Conservation (phyloP, 2,329 filamentous ascomycete genomes). For the Blastomyces gilchristii region DNA sequence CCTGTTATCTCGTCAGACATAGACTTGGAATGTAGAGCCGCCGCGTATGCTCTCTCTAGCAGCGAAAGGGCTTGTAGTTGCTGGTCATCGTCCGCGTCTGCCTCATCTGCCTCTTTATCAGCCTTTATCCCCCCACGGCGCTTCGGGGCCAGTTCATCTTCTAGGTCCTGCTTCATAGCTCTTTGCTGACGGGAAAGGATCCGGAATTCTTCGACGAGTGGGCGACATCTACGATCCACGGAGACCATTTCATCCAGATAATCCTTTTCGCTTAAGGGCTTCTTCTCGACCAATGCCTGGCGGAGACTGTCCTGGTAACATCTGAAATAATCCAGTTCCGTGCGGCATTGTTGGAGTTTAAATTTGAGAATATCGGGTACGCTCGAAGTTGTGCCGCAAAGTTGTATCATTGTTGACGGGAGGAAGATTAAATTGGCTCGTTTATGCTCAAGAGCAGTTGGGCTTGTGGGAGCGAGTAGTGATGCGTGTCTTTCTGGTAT, state of each 20-base stretch:
- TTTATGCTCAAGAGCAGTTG: not conserved
- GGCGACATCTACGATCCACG: not conserved
- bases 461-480: constrained; percentile 1
- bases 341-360: constrained; percentile 1
- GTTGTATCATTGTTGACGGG: not conserved
- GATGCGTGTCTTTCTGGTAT: constrained; percentile 4
- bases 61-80: not conserved
- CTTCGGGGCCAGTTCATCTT: not conserved
- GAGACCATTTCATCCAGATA: not conserved
- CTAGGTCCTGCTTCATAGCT: not conserved
- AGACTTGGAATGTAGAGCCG: not conserved
- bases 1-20: not conserved
- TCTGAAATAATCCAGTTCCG: not conserved
- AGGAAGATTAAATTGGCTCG: not conserved
- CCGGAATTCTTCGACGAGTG: not conserved
- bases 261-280: not conserved
- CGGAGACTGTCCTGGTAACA: not conserved
- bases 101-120: not conserved
- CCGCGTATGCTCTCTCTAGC: not conserved
- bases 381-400: not conserved
- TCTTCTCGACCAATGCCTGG: not conserved
- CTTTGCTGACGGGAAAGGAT: not conserved
- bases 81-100: not conserved
- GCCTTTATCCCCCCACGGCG: not conserved
- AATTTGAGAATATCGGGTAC: not conserved